phyloP scores from a whole-genome alignment of 352 stramenopile species.

The Globisporangium polare region DNA sequence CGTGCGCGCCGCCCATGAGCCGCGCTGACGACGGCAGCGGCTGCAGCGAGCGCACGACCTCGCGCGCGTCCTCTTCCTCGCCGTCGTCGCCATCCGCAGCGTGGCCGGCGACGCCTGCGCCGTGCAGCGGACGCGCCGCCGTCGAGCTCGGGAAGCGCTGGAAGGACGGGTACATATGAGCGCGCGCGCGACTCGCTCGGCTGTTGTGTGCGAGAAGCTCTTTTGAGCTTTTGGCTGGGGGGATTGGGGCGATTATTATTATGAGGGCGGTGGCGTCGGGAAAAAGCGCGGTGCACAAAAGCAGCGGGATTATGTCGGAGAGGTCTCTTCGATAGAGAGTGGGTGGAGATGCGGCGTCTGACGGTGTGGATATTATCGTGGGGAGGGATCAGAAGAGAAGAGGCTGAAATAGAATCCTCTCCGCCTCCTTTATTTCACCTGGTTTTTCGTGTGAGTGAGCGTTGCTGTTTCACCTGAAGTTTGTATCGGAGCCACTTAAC shows the following conservation, averaged over 20 bases:
- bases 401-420: conserved; percentile 7
- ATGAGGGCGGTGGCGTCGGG: neutral
- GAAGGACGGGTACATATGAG: conserved; percentile 14
- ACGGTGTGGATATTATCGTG: neutral
- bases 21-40: conserved; percentile 1
- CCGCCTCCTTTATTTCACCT: conserved; percentile 2
- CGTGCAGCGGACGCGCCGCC: neutral
- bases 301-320: neutral
- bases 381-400: neutral
- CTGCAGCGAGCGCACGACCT: conserved; percentile 15
- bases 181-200: neutral
- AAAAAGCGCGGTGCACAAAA: neutral
- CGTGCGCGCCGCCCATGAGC: neutral
- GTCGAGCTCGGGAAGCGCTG: conserved; percentile 14
- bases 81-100: too few species aligned
- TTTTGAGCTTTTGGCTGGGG: neutral
- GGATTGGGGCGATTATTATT: conserved; percentile 1
- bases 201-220: neutral
- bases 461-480: neutral
- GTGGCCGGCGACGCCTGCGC: neutral
- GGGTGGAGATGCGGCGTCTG: neutral
- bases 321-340: neutral
- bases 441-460: neutral
- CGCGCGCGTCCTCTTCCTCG: conserved; percentile 9
- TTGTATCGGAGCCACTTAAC: neutral